phyloP scores from a whole-genome alignment of 2,329 filamentous ascomycete genomes.

The Talaromyces sp. region DNA sequence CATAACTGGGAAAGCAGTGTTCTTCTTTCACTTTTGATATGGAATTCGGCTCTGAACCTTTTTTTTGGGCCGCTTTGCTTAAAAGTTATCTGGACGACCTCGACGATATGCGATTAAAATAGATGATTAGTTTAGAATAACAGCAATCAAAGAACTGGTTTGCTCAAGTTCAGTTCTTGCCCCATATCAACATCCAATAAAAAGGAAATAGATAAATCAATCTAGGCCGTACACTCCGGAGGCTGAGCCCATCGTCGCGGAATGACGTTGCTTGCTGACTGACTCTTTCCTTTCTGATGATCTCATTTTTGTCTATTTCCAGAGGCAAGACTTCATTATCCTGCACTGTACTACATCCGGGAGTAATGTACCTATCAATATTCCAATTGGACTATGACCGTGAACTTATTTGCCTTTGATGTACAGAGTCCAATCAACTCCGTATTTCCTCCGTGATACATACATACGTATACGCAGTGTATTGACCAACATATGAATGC shows the following conservation, averaged over 20 bases:
- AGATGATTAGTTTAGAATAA: too few species aligned
- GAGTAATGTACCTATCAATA: too few species aligned
- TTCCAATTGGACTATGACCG: neutral
- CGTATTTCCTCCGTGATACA: neutral
- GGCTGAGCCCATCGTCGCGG: too few species aligned
- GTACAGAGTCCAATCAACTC: neutral
- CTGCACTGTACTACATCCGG: neutral
- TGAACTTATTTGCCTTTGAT: neutral
- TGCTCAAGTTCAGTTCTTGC: neutral
- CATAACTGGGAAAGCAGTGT: too few species aligned
- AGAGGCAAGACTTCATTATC: neutral
- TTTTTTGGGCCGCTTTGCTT: conserved; percentile 5
- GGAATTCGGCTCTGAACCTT: too few species aligned
- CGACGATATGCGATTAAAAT: neutral
- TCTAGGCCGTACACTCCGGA: too few species aligned
- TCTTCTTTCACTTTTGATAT: too few species aligned
- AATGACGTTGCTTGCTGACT: conserved; percentile 2
- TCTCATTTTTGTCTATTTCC: neutral
- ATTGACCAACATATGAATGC: neutral
- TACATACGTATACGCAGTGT: neutral
- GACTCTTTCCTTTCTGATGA: conserved; percentile 5
- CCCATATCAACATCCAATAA: neutral
- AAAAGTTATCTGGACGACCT: neutral
- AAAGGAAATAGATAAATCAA: too few species aligned
- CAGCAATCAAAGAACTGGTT: too few species aligned